A percentile compares a stretch with the other conserved stretches of the same genome.
Evolutionary conservation across 805 yeast species (phyloP).

Genomic region (Komagataella pastoris): DNA sequence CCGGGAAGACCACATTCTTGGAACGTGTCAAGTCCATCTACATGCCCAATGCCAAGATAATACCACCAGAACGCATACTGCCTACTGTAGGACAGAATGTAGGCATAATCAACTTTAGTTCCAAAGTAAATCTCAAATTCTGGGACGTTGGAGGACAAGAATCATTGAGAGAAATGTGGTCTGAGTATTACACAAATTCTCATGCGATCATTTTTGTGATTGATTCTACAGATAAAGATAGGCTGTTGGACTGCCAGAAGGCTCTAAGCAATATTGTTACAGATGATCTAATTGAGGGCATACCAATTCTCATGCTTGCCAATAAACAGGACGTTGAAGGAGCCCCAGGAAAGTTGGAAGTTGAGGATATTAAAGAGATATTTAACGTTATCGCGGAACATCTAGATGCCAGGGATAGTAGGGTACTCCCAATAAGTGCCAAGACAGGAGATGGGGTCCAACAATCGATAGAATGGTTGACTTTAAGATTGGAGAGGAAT

Average conservation of each 20-base stretch:
- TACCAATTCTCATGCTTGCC: conserved; percentile 89
- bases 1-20: conserved; percentile 82
- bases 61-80: conserved; percentile 48
- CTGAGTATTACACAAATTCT: conserved; percentile 69
- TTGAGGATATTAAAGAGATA: conserved; percentile 70
- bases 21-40: conserved; percentile 52
- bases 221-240: conserved; percentile 75
- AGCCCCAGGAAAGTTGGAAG: conserved; percentile 42
- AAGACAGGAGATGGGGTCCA: conserved; percentile 69
- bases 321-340: conserved; percentile 75
- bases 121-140: conserved; percentile 47
- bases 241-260: conserved; percentile 73
- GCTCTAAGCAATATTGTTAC: conserved; percentile 46
- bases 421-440: conserved; percentile 85
- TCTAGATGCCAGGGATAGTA: conserved; percentile 79
- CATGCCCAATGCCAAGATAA: conserved; percentile 28
- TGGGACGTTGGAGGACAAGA: conserved; percentile 98
- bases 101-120: conserved; percentile 25
- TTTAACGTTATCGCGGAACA: conserved; percentile 74
- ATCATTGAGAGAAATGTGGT: conserved; percentile 76
- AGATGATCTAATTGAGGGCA: conserved; percentile 53
- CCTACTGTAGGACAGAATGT: conserved; percentile 96
- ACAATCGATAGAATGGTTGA: conserved; percentile 86
- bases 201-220: conserved; percentile 90
- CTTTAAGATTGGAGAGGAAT: conserved; percentile 55